Evolutionary conservation across 805 yeast genomes (phyloP), one percentile per base, ranked within the genome.

Genomic region (Ascoidea rubescens): DNA sequence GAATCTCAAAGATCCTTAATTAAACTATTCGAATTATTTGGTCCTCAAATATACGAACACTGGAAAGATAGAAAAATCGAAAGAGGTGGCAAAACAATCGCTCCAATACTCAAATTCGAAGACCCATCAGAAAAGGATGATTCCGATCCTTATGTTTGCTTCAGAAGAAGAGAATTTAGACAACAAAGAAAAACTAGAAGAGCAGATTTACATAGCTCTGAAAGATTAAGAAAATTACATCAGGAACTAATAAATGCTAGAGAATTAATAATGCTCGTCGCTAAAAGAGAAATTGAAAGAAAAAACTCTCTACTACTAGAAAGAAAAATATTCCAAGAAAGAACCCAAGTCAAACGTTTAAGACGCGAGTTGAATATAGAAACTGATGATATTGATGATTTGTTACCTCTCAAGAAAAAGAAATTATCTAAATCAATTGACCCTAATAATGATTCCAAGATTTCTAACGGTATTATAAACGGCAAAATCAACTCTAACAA

Each of bases 151-250:
- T 93, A 93, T 66, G 84, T 88, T 46, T 88, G 97, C 70, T 93
- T 93, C 72, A 79, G 99, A 61, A 81, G 96, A 58, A 84, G 99
- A 66, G 98, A 90, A 62, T 84, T 33, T 57, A 80, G 99, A 58
- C 97, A 87, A 63, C 93, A 95, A 33, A 84, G 99, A 66, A 93
- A 93, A 66, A 93, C 99, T 0, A 80, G 99, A 66, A 79, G 98
- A 57, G 87, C 96, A 0, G 99, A 93, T 69, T 78, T 86, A 42
- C 86, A 88, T 59, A 88, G 93, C 58, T 83, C 89, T 12, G 97
- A 90, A 65, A 79, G 90, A 57, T 71, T 93, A 50, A 75, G 93
- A 28, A 64, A 77, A 53, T 70, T 93, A 37, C 87, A 84, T 56
- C 75, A 75, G 55, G 96, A 93, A 55, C 72, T 93, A 69, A 83